Conservation (phyloP, 2,329 filamentous ascomycete genomes). For the Aaosphaeria pasadenensis region DNA sequence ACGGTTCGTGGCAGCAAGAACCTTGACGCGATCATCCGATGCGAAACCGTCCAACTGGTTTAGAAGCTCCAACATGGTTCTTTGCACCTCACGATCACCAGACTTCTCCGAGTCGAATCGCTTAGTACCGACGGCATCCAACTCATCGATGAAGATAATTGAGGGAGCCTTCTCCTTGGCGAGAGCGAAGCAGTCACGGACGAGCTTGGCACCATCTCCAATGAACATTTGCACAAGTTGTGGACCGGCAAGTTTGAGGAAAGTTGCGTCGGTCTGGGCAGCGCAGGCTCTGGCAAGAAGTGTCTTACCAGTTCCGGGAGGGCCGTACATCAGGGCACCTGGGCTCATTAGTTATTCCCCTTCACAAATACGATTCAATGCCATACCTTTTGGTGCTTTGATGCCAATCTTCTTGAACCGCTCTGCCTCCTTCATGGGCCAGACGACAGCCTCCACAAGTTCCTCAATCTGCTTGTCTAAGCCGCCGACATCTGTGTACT, state of each 20-base stretch:
- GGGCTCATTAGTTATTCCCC: background rate
- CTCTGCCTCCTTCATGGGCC: slow-evolving; percentile 99
- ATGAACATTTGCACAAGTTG: slow-evolving; percentile 99
- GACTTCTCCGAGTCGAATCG: slow-evolving; percentile 98
- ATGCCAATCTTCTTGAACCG: slow-evolving; percentile 99
- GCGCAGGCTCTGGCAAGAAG: slow-evolving; percentile 93
- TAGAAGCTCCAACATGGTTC: slow-evolving; percentile 97
- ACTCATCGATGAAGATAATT: slow-evolving; percentile 99
- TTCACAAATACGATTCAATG: background rate
- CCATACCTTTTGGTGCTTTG: slow-evolving; percentile 93
- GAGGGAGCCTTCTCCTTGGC: slow-evolving; percentile 98
- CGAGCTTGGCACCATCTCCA: slow-evolving; percentile 94
- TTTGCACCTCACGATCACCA: slow-evolving; percentile 94
- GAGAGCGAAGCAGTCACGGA: slow-evolving; percentile 94
- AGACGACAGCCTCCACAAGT: slow-evolving; percentile 95
- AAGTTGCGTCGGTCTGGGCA: slow-evolving; percentile 96
- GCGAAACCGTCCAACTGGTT: slow-evolving; percentile 99
- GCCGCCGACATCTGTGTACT: slow-evolving; percentile 97
- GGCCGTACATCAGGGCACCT: slow-evolving; percentile 96
- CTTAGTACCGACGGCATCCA: slow-evolving; percentile 97
- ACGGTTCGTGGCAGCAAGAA: slow-evolving; percentile 90
- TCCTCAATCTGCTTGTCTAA: slow-evolving; percentile 99
- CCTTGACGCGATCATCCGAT: slow-evolving; percentile 94
- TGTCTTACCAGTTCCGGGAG: slow-evolving; percentile 86
- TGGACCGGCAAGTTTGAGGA: slow-evolving; percentile 95